Percentiles rank a stretch among this genome's conserved stretches.
Conservation (phyloP, 169 alveolate species). For the Babesia ovis region DNA sequence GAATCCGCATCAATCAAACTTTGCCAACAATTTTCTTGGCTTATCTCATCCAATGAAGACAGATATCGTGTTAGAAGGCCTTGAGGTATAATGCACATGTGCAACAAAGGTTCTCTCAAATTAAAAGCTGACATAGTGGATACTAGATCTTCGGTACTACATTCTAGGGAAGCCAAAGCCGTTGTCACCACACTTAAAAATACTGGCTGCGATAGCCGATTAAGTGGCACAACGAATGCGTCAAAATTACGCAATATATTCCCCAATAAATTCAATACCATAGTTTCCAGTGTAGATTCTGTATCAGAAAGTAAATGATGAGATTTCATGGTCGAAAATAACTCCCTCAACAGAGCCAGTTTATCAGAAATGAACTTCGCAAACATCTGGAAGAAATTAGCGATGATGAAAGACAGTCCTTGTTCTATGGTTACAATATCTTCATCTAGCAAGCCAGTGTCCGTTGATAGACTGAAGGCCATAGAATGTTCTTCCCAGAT, state of each 20-base stretch:
- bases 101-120: neutral
- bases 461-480: neutral
- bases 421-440: neutral
- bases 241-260: neutral
- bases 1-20: neutral
- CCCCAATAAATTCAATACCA: neutral
- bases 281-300: neutral
- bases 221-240: neutral
- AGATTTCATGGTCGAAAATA: neutral
- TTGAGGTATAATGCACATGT: neutral
- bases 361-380: neutral
- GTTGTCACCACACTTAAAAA: neutral
- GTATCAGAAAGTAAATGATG: neutral
- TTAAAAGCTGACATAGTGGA: neutral
- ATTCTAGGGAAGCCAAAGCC: neutral
- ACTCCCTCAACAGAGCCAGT: neutral
- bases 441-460: neutral
- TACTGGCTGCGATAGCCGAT: neutral
- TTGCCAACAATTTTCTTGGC: neutral
- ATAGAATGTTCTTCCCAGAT: conserved; percentile 19
- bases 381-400: neutral
- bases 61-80: neutral
- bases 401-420: neutral
- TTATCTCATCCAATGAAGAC: neutral
- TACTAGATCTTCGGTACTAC: neutral